Conservation (phyloP, 2,329 filamentous ascomycete genomes). For the Cadophora sp. region DNA sequence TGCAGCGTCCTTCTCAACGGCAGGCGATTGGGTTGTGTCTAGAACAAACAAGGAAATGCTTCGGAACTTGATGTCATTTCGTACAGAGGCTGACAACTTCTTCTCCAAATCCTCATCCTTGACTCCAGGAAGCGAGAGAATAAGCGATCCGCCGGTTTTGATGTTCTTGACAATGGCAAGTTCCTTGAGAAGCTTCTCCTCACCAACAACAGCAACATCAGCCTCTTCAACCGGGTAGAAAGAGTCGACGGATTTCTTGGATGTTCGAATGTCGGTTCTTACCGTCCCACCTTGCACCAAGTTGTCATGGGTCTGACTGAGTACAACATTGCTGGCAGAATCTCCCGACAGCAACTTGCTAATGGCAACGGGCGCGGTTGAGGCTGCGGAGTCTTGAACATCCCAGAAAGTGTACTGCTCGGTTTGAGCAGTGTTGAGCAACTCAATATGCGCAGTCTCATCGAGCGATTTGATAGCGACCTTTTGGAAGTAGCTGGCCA, state of each 20-base stretch:
- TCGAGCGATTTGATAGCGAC: conserved; percentile 53
- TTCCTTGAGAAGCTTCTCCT: conserved; percentile 80
- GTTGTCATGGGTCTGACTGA: conserved; percentile 70
- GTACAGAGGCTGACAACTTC: conserved; percentile 73
- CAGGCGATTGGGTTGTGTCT: conserved; percentile 72
- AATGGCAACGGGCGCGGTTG: conserved; percentile 67
- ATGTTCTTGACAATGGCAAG: conserved; percentile 76
- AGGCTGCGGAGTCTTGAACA: conserved; percentile 74
- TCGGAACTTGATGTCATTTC: conserved; percentile 75
- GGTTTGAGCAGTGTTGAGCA: conserved; percentile 64
- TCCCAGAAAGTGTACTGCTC: conserved; percentile 97
- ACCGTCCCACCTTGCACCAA: conserved; percentile 77
- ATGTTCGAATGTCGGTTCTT: conserved; percentile 84
- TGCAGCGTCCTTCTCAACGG: conserved; percentile 68
- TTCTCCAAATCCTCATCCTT: conserved; percentile 93
- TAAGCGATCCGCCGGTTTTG: conserved; percentile 73
- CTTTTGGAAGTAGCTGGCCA: conserved; percentile 59
- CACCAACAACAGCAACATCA: conserved; percentile 79
- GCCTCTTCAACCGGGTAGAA: conserved; percentile 82
- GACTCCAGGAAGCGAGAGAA: conserved; percentile 78
- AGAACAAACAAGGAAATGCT: conserved; percentile 76
- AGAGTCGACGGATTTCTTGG: conserved; percentile 82
- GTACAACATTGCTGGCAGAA: conserved; percentile 66
- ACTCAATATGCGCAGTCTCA: conserved; percentile 38
- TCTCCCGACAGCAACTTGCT: conserved; percentile 72